phyloP scores from a whole-genome alignment of 2,329 filamentous ascomycete genomes.

The Madurella mycetomatis region DNA sequence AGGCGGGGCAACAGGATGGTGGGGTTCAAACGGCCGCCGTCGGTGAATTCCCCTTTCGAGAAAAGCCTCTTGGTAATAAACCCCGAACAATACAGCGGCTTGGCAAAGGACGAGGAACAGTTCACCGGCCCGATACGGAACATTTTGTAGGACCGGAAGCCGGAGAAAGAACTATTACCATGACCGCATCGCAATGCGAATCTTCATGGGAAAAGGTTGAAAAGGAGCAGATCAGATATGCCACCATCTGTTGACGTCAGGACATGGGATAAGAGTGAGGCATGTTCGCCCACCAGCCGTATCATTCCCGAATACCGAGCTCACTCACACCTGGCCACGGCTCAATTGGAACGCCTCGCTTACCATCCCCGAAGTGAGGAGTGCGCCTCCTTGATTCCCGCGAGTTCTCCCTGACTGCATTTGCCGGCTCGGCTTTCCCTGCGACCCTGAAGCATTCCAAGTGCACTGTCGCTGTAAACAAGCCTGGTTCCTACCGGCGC shows the following conservation, averaged over 20 bases:
- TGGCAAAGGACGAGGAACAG: constrained; percentile 14
- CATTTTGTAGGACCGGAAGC: constrained; percentile 4
- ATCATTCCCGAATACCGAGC: constrained; percentile 1
- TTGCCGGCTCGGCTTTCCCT: constrained; percentile 9
- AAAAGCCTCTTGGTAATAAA: not conserved
- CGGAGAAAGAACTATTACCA: too few species aligned
- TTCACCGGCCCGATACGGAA: constrained; percentile 11
- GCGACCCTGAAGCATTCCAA: constrained; percentile 8
- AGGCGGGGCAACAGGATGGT: constrained; percentile 19
- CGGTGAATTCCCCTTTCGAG: constrained; percentile 6
- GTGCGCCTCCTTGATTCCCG: constrained; percentile 15
- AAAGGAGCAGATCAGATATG: not conserved
- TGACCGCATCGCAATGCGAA: not conserved
- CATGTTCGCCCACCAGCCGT: not conserved
- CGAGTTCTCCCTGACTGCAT: constrained; percentile 16
- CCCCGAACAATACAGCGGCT: constrained; percentile 5
- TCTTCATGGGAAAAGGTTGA: not conserved
- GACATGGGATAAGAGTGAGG: not conserved
- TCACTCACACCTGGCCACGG: constrained; percentile 4
- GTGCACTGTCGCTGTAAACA: constrained; percentile 13
- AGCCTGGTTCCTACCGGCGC: constrained; percentile 19
- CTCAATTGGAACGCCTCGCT: constrained; percentile 6
- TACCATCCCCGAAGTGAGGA: constrained; percentile 10
- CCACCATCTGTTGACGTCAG: not conserved
- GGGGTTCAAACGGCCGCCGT: constrained; percentile 17